These are phyloP conservation scores for Penicillium sp. DNA, from an alignment of 2,329 filamentous ascomycete species.

Conservation along the genomic window DNA sequence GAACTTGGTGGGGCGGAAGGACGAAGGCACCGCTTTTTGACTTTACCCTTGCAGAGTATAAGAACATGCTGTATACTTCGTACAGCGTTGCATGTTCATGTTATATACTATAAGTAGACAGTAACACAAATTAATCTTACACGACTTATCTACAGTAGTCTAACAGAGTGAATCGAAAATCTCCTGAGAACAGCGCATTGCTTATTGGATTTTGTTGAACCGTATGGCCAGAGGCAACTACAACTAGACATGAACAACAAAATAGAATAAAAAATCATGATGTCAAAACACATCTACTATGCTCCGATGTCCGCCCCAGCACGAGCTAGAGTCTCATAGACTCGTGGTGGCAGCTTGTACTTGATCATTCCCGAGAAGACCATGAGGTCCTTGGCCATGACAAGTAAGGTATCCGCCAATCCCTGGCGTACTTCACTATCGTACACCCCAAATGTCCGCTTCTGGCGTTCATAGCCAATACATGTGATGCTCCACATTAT, in stretches of 20 bases:
- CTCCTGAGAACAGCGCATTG: not conserved
- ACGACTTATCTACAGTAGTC: not conserved
- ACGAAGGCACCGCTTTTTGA: not conserved
- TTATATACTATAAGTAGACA: not conserved
- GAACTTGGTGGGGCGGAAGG: not conserved
- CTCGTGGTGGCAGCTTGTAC: constrained; percentile 80
- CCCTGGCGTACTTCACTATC: constrained; percentile 52
- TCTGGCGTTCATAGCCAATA: constrained; percentile 74
- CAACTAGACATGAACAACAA: not conserved
- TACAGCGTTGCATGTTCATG: too few species aligned
- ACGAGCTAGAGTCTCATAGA: constrained; percentile 84
- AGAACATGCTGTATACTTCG: not conserved
- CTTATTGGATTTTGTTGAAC: not conserved
- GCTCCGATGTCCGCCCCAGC: constrained; percentile 66
- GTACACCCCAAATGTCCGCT: constrained; percentile 68
- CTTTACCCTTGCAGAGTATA: not conserved
- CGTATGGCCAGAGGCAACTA: not conserved
- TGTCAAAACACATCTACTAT: constrained; percentile 27
- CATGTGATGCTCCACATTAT: constrained; percentile 91
- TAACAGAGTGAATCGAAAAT: not conserved
- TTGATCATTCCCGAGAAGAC: constrained; percentile 90
- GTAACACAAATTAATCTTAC: not conserved
- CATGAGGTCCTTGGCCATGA: constrained; percentile 85
- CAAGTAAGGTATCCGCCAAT: constrained; percentile 68
- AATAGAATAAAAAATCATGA: not conserved